These are phyloP conservation scores for Monilinia fructigena DNA, from an alignment of 2,329 filamentous ascomycete genomes.

Conservation along the genomic window DNA sequence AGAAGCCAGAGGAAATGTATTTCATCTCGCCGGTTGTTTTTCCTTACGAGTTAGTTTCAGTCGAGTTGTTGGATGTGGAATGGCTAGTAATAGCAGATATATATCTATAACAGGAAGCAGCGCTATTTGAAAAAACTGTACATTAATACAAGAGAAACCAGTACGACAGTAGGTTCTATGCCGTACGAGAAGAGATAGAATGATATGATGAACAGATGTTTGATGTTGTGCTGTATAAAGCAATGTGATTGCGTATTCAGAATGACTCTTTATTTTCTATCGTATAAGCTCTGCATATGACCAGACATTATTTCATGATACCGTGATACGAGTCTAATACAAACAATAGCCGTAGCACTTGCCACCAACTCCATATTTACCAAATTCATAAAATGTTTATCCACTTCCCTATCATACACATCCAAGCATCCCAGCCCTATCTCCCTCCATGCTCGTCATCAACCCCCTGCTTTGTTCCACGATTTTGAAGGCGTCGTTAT, in stretches of 20 bases:
- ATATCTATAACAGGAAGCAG: not conserved
- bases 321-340: conserved; percentile 1
- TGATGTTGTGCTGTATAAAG: not conserved
- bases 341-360: conserved; percentile 9
- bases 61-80: not conserved
- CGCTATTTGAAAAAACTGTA: not conserved
- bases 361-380: not conserved
- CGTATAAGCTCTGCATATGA: not conserved
- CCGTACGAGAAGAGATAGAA: not conserved
- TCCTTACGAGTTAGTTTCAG: not conserved
- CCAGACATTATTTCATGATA: conserved; percentile 8
- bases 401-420: not conserved
- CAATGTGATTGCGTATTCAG: not conserved
- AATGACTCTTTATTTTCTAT: not conserved
- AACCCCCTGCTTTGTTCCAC: conserved; percentile 68
- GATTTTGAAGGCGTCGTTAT: conserved; percentile 69
- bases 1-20: not conserved
- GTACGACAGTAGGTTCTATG: not conserved
- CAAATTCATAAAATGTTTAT: not conserved
- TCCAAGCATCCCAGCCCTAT: conserved; percentile 1
- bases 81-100: not conserved
- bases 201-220: not conserved
- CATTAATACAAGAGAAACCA: not conserved
- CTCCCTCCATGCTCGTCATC: conserved; percentile 33
- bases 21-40: not conserved